A percentile compares a stretch with the other conserved stretches of the same genome.
Evolutionary conservation across 1,284 basidiomycete genomes (phyloP).

Genomic region (Sparassis latifolia): DNA sequence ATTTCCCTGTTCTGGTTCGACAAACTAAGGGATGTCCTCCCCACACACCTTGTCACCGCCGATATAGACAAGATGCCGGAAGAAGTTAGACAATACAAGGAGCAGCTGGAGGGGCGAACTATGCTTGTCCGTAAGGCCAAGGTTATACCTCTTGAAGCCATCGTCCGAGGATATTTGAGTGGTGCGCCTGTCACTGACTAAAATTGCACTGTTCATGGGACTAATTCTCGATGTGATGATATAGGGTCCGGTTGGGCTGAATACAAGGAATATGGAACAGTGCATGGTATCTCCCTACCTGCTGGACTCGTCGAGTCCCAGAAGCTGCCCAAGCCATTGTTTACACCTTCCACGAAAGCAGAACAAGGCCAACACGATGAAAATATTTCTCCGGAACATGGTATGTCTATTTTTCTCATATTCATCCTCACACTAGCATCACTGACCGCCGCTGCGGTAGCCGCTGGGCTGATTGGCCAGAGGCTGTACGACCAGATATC

Average conservation of each 20-base stretch:
- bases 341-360: slow-evolving; percentile 97
- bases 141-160: slow-evolving; percentile 94
- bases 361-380: slow-evolving; percentile 94
- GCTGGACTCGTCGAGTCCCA: slow-evolving; percentile 81
- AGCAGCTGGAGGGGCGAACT: slow-evolving; percentile 75
- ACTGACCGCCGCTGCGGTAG: slow-evolving; percentile 26
- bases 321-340: slow-evolving; percentile 78
- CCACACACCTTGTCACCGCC: slow-evolving; percentile 83
- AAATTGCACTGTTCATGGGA: neutral
- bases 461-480: slow-evolving; percentile 59
- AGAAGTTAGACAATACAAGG: slow-evolving; percentile 62
- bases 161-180: slow-evolving; percentile 94
- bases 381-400: slow-evolving; percentile 91
- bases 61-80: slow-evolving; percentile 69
- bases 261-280: slow-evolving; percentile 84
- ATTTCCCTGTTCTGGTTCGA: slow-evolving; percentile 96
- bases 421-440: neutral
- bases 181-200: slow-evolving; percentile 40
- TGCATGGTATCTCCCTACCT: slow-evolving; percentile 81
- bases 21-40: slow-evolving; percentile 71
- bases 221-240: neutral
- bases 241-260: slow-evolving; percentile 93
- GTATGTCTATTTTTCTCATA: slow-evolving; percentile 30
- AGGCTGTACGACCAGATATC: slow-evolving; percentile 62
- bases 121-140: slow-evolving; percentile 92